Evolutionary conservation across 345 rosid genomes (phyloP), one percentile per base, ranked within the genome.

Genomic region (Cochlearia excelsa): DNA sequence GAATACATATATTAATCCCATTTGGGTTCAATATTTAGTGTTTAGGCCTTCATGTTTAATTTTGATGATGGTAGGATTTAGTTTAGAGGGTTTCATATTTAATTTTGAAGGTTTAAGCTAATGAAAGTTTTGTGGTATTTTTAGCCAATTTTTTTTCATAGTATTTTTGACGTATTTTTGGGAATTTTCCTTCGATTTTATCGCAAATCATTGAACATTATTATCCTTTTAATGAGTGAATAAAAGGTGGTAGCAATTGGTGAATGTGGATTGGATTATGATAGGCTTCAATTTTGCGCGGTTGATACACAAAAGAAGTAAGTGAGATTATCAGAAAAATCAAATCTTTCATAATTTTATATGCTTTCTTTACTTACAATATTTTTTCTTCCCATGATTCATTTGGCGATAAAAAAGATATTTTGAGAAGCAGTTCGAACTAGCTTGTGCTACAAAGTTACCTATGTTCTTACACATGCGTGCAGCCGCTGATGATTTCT

Each of bases 381-480:
- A 8, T 35, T 35, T 68, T 2, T 50, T 27, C 37, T 57, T 47
- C 54, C 27, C 34, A 58, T 10, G 49, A 62, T 76, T 52, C 1
- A 11, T 56, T 45, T 2, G 5, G 9, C 52, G 47, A 51, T 35
- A 33, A 39, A 33, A 39, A 61, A 93, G 94, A 83, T 87, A 87
- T 55, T 90, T 93, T 70, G 95, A 82, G 87, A 93, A 93, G 88
- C 97, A 93, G 72, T 93, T 93, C 65, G 97, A 87, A 59, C 69
- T 93, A 78, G 97, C 96, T 54, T 52, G 78, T 77, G 87, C 87
- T 31, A 87, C 95, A 66, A 85, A 93, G 71, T 77, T 89, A 60
- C 97, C 97, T 1, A 87, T 93, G 97, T 93, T 93, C 73, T 78
- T 93, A 48, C 96, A 93, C 69, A 89, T 93, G 97, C 95, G 95